Evolutionary conservation across 139 green algal species (phyloP).

Genomic region (Edaphochlamys debaryana): DNA sequence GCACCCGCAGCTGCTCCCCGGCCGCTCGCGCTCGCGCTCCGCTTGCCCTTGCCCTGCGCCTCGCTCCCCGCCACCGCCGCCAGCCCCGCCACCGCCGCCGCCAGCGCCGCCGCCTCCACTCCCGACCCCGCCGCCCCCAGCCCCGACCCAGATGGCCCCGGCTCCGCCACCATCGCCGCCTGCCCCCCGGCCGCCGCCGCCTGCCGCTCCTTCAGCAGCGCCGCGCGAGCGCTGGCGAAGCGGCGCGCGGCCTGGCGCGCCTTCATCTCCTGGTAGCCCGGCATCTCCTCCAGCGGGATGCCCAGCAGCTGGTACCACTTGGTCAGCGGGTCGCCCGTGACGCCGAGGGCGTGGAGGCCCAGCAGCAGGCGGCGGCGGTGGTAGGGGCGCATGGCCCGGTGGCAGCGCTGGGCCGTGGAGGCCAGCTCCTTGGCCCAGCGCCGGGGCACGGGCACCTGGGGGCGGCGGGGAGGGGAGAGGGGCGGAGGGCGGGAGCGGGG

Average conservation of each 20-base stretch:
- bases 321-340: background rate
- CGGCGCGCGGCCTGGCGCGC: background rate
- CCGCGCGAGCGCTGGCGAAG: background rate
- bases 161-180: background rate
- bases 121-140: too few relatives aligned
- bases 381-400: constrained; percentile 41
- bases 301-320: background rate
- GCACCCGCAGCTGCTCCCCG: too few relatives aligned
- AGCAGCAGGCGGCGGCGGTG: constrained; percentile 26
- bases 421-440: constrained; percentile 8
- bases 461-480: too few relatives aligned
- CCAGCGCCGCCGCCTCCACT: background rate
- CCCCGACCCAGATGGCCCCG: too few relatives aligned
- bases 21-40: too few relatives aligned
- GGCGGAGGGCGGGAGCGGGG: too few relatives aligned
- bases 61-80: too few relatives aligned
- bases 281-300: constrained; percentile 20
- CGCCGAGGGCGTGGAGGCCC: constrained; percentile 12
- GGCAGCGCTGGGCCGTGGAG: too few relatives aligned
- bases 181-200: background rate
- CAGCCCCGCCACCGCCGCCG: too few relatives aligned
- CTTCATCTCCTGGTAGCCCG: background rate
- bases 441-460: constrained; percentile 19
- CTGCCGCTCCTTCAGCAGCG: background rate
- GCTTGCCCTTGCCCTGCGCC: too few relatives aligned